phyloP scores from a whole-genome alignment of 306 rosid genomes.

The Vigna unguiculata region DNA sequence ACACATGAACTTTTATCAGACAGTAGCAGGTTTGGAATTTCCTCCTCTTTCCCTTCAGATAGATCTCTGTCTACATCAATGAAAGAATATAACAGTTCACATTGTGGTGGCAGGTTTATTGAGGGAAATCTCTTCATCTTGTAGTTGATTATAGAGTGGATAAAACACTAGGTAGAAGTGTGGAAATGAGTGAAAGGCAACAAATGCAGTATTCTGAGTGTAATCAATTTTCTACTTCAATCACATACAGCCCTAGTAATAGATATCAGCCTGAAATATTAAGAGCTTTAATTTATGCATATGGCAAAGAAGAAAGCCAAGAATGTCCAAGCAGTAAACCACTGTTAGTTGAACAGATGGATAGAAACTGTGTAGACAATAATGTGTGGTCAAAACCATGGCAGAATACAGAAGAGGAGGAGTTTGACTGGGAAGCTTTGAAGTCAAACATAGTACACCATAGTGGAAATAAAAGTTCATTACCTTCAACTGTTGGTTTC shows the following conservation, averaged over 20 bases:
- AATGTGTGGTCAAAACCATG: conserved; percentile 67
- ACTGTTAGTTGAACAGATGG: conserved; percentile 59
- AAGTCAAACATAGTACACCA: conserved; percentile 72
- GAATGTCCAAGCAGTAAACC: conserved; percentile 62
- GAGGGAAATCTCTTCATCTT: conserved; percentile 63
- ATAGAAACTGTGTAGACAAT: conserved; percentile 61
- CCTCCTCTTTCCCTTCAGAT: conserved; percentile 64
- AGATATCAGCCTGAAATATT: conserved; percentile 72
- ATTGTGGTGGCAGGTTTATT: conserved; percentile 51
- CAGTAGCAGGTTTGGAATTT: conserved; percentile 47
- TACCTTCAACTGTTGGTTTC: conserved; percentile 54
- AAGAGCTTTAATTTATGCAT: conserved; percentile 90
- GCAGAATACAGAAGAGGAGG: conserved; percentile 96
- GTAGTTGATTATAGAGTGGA: conserved; percentile 59
- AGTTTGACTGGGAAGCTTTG: conserved; percentile 94
- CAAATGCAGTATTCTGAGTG: conserved; percentile 63
- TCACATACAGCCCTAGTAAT: conserved; percentile 59
- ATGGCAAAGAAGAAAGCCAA: conserved; percentile 77
- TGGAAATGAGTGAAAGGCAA: conserved; percentile 62
- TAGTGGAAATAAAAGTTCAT: conserved; percentile 57
- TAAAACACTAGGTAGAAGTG: conserved; percentile 64
- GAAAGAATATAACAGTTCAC: conserved; percentile 60
- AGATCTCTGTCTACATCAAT: conserved; percentile 52
- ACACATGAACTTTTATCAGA: too few relatives aligned
- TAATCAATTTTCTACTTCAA: conserved; percentile 55